Conservation (phyloP, 2,329 filamentous ascomycete genomes). For the Talaromyces atroroseus region DNA sequence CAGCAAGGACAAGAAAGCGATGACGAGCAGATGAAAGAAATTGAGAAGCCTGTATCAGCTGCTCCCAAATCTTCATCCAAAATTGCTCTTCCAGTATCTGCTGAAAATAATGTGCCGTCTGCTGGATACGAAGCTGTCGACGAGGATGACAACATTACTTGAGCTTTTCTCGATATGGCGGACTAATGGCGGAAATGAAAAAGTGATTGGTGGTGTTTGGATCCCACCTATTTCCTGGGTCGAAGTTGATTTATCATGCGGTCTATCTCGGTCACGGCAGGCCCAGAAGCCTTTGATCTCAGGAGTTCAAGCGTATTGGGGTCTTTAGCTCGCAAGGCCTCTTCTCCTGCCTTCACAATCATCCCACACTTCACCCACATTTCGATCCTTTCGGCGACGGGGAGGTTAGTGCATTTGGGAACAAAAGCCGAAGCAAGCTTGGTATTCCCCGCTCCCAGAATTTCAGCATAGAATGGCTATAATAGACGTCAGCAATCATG, state of each 20-base stretch:
- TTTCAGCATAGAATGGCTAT: conserved; percentile 86
- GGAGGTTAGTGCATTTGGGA: conserved; percentile 72
- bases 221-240: conserved; percentile 36
- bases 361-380: conserved; percentile 98
- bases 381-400: conserved; percentile 64
- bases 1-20: conserved; percentile 49
- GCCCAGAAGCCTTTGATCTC: conserved; percentile 65
- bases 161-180: conserved; percentile 18
- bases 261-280: conserved; percentile 73
- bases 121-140: conserved; percentile 27
- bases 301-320: conserved; percentile 67
- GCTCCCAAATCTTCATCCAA: neutral
- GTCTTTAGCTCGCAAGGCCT: conserved; percentile 79
- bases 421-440: conserved; percentile 79
- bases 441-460: conserved; percentile 81
- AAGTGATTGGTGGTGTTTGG: neutral
- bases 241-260: conserved; percentile 58
- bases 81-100: conserved; percentile 13
- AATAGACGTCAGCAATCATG: conserved; percentile 24
- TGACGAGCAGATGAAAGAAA: conserved; percentile 41
- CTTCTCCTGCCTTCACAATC: conserved; percentile 82
- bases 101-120: conserved; percentile 13
- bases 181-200: neutral
- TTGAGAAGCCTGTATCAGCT: conserved; percentile 18
- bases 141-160: conserved; percentile 42